Percentiles rank a stretch among this genome's conserved stretches.
Evolutionary conservation across 192 early-diverging fungal species (phyloP).

Genomic region (Pilobolus umbonatus): DNA sequence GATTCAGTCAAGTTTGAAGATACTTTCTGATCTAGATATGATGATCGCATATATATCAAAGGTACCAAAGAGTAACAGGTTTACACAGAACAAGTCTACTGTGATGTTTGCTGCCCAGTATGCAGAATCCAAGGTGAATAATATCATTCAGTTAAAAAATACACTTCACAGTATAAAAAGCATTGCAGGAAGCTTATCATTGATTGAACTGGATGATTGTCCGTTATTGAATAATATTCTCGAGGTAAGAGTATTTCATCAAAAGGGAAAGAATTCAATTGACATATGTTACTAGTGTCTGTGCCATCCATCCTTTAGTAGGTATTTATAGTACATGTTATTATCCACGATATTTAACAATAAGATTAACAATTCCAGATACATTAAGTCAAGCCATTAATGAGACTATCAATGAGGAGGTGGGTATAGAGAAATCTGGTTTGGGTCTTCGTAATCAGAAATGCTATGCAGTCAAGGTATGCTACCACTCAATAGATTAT

Average conservation of each 20-base stretch:
- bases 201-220: no score
- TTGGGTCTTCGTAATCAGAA: conserved; percentile 76
- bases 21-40: conserved; percentile 51
- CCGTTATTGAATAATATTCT: no score
- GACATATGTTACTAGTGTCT: no score
- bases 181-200: neutral
- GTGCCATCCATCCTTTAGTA: no score
- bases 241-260: no score
- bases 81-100: neutral
- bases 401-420: conserved; percentile 54
- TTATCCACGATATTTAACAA: no score
- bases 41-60: conserved; percentile 48
- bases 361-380: no score
- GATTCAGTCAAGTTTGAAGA: conserved; percentile 39
- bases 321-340: no score
- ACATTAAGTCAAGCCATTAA: no score
- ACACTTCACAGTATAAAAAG: conserved; percentile 45
- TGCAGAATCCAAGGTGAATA: conserved; percentile 61
- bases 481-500: no score
- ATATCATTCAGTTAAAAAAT: conserved; percentile 65
- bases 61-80: conserved; percentile 37
- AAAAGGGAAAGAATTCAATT: no score
- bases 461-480: conserved; percentile 79
- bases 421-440: conserved; percentile 65
- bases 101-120: conserved; percentile 52